Base-by-base conservation (phyloP, 768 basidiomycete species). In the Melanogaster broomeanus region DNA sequence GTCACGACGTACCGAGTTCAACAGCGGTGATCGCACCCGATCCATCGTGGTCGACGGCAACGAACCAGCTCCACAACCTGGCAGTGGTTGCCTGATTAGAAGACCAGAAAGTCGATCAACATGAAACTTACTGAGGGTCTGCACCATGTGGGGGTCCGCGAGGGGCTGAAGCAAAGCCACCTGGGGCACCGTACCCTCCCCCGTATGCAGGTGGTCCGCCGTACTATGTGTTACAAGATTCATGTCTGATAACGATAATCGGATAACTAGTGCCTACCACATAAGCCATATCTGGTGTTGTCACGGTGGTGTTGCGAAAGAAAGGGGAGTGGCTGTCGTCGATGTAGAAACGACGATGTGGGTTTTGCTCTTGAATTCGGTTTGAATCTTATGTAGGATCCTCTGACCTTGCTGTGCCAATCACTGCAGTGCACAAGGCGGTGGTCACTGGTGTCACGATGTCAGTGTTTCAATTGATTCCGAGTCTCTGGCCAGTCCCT, bases 41-140 rank as follows among this genome's bases (percentile, higher is more conserved):
- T 70, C 83, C 62, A 67, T 92, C 83, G 2, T 68, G 67, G 67
- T 92, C 90, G 19, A 91, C 89, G 11, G 82, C 65, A 19, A 60
- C 55, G 68, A 92, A 93, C 86, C 87, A 88, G 44, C 56, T 68
- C 87, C 88, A 90, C 7, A 91, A 62, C 61, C 89, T 91, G 39
- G 10, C 47, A 18, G 30, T 13, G 22, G 37, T 35, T 27, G 41
- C 41, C 35, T 11, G 18, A 10, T 8, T 11, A 30, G 30, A 12
- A 21, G 7, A 28, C 6, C 9, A 25, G 33, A 4, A 15, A 18
- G 28, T 11, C 21, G 25, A 25, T n/a, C 8, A 46, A 44, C n/a
- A 25, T 13, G 28, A 7, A 30, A 58, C 86, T 65, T 59, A 92
- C 90, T 87, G 82, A 22, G 88, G 88, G 49, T 92, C 90, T 13